Base-by-base conservation (phyloP, 257 asterid species). In the Gardenia jasminoides region DNA sequence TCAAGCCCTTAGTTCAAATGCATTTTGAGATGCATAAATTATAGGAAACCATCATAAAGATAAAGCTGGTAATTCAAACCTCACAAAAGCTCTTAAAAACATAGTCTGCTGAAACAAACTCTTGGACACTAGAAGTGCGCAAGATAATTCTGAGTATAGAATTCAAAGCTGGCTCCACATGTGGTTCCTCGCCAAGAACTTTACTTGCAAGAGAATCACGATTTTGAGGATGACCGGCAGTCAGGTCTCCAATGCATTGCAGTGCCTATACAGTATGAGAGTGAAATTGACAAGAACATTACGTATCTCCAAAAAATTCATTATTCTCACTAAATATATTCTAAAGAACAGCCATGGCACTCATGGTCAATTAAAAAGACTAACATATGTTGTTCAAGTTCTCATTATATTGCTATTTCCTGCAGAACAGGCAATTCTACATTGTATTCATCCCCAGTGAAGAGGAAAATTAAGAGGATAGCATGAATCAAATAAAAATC, bases 131-230 rank as follows among this genome's bases (percentile, higher is more conserved):
- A 47, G 97, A 86, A 81, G 94, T 87, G 41, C 96, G 93, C 86
- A 95, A 82, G 73, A 91, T 90, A 85, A 93, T 89, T 77, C 96
- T 86, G 48, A 93, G 93, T 56, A 93, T 72, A 70, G 98, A 93
- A 88, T 95, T 93, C 76, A 93, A 81, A 79, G 97, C 97, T 78
- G 94, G 92, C 83, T 93, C 98, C 80, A 84, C 83, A 76, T 90
- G 85, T 62, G 97, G 97, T 80, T 90, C 98, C 86, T 91, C 99
- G 36, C 98, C 99, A 68, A 93, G 97, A 78, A 88, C 87, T 84
- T 88, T 92, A 75, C 89, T 90, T 64, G 96, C 96, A 86, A 95
- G 93, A 81, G 84, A 86, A 81, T 91, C 97, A 9, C 94, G 91
- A 82, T 93, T 95, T 84, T 89, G 90, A 19, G 94, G 93, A 82